Evolutionary conservation across 805 yeast species (phyloP), one percentile per base, ranked within the genome.

Genomic region (Candida incommunis): DNA sequence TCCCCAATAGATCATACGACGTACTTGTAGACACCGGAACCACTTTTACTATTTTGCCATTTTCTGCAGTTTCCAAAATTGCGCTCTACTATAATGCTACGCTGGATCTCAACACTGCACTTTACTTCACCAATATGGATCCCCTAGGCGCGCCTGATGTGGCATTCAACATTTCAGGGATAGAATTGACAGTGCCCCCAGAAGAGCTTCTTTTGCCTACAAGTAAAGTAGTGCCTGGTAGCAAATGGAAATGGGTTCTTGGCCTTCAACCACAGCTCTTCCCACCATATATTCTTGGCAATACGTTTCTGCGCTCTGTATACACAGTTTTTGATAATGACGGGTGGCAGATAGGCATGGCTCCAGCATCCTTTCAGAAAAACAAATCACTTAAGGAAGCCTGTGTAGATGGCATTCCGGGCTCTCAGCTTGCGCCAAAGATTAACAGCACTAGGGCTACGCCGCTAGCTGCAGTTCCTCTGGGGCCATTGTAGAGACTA

Each of bases 311-410:
- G 49, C 68, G 83, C 46, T 70, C 73, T 29, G 79, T 79, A n/a
- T 83, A 82, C 55, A 70, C 75, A 18, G 86, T 80, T 15, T 79
- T 72, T 57, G 83, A 83, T 56, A 62, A 80, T 43, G 84, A 78
- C 25, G 71, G 71, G 52, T 61, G 60, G 43, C 67, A 74, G 55
- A 66, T 82, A 29, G 76, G 80, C 1, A 51, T 82, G 43, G 86
- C 80, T 11, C 74, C 71, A 45, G 69, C 74, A 23, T 53, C 48
- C 34, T 51, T 48, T 45, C 56, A 63, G 47, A 51, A 42, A 4
- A 51, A 56, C 34, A 54, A 50, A 40, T n/a, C 57, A 23, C 44
- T 48, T 42, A 47, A 58, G 44, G 54, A 49, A 42, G 51, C 46
- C 29, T 50, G 51, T 31, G 44, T 43, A 13, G 40, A 43, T 18